Evolutionary conservation across 768 basidiomycete species (phyloP).

Genomic region (Mycena floridula): DNA sequence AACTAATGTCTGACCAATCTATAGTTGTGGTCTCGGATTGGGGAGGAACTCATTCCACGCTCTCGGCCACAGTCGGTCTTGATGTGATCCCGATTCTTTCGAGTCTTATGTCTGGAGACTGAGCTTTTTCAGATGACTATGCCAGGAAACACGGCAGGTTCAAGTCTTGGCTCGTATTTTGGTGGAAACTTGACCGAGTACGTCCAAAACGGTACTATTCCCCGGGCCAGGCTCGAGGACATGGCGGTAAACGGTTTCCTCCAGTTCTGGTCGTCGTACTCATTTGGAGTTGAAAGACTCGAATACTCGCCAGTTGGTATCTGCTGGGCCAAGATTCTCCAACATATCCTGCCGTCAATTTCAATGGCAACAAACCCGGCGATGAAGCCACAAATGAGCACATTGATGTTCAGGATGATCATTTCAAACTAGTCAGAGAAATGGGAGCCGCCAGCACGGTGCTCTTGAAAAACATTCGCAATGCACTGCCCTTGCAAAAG

Average conservation of each 20-base stretch:
- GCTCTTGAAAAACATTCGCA: conserved; percentile 64
- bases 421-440: conserved; percentile 59
- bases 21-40: conserved; percentile 71
- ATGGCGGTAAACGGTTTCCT: conserved; percentile 39
- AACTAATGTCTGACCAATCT: neutral
- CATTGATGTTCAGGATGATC: conserved; percentile 65
- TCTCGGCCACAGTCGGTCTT: conserved; percentile 52
- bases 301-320: conserved; percentile 72
- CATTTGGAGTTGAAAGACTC: conserved; percentile 60
- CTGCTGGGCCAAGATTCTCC: conserved; percentile 56
- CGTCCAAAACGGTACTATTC: conserved; percentile 69
- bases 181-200: conserved; percentile 62
- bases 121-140: conserved; percentile 52
- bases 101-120: conserved; percentile 1
- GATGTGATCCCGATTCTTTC: conserved; percentile 40
- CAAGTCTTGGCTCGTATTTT: conserved; percentile 50
- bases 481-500: conserved; percentile 52
- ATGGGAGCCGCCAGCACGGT: conserved; percentile 72
- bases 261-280: neutral
- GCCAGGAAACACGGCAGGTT: conserved; percentile 54
- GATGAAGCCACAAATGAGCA: conserved; percentile 51
- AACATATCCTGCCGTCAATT: conserved; percentile 61
- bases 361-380: conserved; percentile 55
- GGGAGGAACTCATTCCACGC: conserved; percentile 57
- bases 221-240: conserved; percentile 60